Evolutionary conservation across 306 rosid species (phyloP), one percentile per base, ranked within the genome.

Genomic region (Urtica urens): DNA sequence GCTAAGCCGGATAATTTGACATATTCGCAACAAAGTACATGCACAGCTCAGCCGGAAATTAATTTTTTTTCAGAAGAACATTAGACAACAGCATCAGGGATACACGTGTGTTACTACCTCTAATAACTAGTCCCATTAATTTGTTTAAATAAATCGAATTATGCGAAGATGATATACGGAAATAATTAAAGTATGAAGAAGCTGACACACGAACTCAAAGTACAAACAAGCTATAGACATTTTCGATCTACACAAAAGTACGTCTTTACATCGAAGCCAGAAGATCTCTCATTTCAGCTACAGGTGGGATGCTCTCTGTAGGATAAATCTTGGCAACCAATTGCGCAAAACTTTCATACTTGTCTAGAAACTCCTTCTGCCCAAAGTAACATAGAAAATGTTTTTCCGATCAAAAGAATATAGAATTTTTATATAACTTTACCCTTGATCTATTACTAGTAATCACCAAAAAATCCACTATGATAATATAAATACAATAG

Each of bases 361-460:
- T 90, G 57, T 81, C 95, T 11, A 90, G 72, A 59, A 90, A 90
- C 46, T 90, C 99, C 68, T 85, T 90, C 99, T 90, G 93, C 53
- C 39, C 70, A 42, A 63, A 55, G 11, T 61, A n/a, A n/a, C n/a
- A n/a, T n/a, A n/a, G n/a, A n/a, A n/a, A n/a, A n/a, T n/a, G n/a
- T n/a, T n/a, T n/a, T n/a, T n/a, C n/a, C n/a, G n/a, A n/a, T n/a
- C n/a, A n/a, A n/a, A n/a, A n/a, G n/a, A n/a, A n/a, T n/a, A n/a
- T n/a, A n/a, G n/a, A n/a, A n/a, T n/a, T n/a, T n/a, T n/a, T n/a
- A n/a, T n/a, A n/a, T n/a, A n/a, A n/a, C n/a, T n/a, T n/a, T n/a
- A n/a, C n/a, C n/a, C n/a, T n/a, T n/a, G n/a, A n/a, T n/a, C n/a
- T n/a, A n/a, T n/a, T n/a, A n/a, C n/a, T n/a, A n/a, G n/a, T n/a